phyloP scores from a whole-genome alignment of 495 filamentous ascomycete genomes.

The Chlorociboria aeruginascens region DNA sequence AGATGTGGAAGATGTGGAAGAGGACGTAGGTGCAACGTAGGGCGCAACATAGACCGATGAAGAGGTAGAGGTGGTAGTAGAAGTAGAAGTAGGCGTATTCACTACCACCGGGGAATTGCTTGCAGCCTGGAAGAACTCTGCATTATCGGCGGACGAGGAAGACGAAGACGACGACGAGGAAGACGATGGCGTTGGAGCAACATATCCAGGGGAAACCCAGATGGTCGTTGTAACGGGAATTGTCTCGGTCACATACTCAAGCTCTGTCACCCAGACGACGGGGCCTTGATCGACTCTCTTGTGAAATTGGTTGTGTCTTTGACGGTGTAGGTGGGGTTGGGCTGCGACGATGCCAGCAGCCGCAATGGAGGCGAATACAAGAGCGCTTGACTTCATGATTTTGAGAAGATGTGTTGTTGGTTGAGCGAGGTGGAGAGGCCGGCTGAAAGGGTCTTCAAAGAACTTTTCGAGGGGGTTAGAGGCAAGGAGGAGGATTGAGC shows the following conservation, averaged over 20 bases:
- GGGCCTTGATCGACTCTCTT: slow-evolving; percentile 23
- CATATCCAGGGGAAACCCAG: slow-evolving; percentile 19
- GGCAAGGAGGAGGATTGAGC: too few species aligned
- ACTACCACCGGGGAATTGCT: background rate
- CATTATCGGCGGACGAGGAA: slow-evolving; percentile 13
- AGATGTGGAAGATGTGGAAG: slow-evolving; percentile 12
- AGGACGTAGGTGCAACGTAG: slow-evolving; percentile 9
- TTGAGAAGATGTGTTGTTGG: background rate
- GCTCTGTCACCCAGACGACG: slow-evolving; percentile 29
- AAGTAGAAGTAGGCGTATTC: slow-evolving; percentile 1
- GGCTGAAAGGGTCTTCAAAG: too few species aligned
- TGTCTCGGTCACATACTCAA: slow-evolving; percentile 23
- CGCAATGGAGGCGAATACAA: slow-evolving; percentile 28
- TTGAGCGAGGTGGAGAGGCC: too few species aligned
- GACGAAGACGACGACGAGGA: slow-evolving; percentile 20
- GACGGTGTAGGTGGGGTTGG: slow-evolving; percentile 32
- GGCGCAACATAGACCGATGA: background rate
- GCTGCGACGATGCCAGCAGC: slow-evolving; percentile 28
- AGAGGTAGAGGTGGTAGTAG: slow-evolving; percentile 3
- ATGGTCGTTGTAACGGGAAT: slow-evolving; percentile 28
- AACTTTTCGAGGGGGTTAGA: too few species aligned
- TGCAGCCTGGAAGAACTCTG: slow-evolving; percentile 30
- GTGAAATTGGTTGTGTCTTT: slow-evolving; percentile 21
- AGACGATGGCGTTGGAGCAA: slow-evolving; percentile 20
- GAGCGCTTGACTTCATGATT: slow-evolving; percentile 35